A percentile compares a stretch with the other conserved stretches of the same genome.
These are phyloP conservation scores for Blastobotrys raffinosifermentans DNA, from an alignment of 1,139 yeast species.

Conservation along the genomic window DNA sequence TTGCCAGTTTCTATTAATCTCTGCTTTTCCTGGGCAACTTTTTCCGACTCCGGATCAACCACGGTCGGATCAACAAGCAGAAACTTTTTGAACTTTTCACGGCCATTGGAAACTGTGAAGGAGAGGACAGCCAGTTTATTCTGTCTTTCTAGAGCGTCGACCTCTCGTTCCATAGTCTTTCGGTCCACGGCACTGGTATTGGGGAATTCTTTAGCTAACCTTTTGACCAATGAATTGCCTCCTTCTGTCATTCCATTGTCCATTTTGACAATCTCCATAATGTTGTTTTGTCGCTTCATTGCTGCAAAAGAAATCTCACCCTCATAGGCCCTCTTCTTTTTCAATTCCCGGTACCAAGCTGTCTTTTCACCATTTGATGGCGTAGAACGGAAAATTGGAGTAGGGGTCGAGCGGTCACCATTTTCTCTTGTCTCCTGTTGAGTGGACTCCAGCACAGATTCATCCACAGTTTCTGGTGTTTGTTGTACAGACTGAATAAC, in stretches of 20 bases:
- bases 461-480: background rate
- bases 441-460: background rate
- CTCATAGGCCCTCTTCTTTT: constrained; percentile 4
- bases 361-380: constrained; percentile 1
- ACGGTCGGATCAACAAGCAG: constrained; percentile 17
- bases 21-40: constrained; percentile 21
- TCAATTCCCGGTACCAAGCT: constrained; percentile 3
- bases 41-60: constrained; percentile 18
- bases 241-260: constrained; percentile 32
- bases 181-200: constrained; percentile 30
- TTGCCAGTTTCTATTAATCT: constrained; percentile 10
- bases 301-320: constrained; percentile 28
- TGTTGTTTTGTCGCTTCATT: constrained; percentile 29
- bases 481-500: no score
- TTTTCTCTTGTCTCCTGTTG: constrained; percentile 1
- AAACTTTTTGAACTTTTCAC: constrained; percentile 15
- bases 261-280: constrained; percentile 29
- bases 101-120: constrained; percentile 16
- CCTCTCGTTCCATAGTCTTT: constrained; percentile 29
- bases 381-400: no score
- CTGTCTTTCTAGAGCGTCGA: constrained; percentile 23
- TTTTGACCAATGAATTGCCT: constrained; percentile 22
- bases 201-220: constrained; percentile 21
- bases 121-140: constrained; percentile 21
- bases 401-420: background rate